These are phyloP conservation scores for Aspergillus sp. DNA, from an alignment of 2,329 filamentous ascomycete genomes.

Conservation along the genomic window DNA sequence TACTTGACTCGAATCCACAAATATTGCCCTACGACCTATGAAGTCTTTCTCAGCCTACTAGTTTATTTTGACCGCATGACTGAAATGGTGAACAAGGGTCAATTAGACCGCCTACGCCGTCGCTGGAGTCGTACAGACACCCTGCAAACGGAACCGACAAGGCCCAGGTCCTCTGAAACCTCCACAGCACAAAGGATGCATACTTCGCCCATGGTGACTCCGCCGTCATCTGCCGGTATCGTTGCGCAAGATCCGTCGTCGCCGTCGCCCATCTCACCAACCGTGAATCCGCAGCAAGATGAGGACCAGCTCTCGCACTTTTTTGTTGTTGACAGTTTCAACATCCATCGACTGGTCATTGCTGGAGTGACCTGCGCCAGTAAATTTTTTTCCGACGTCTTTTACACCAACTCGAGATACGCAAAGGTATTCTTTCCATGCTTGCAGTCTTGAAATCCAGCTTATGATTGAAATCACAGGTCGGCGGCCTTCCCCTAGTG, in stretches of 20 bases:
- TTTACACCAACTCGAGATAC: slow-evolving; percentile 98
- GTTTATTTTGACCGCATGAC: slow-evolving; percentile 99
- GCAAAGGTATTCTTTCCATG: slow-evolving; percentile 73
- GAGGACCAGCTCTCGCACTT: slow-evolving; percentile 67
- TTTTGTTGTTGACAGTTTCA: slow-evolving; percentile 98
- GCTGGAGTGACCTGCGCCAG: slow-evolving; percentile 96
- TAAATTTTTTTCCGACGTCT: slow-evolving; percentile 99
- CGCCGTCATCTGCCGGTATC: slow-evolving; percentile 41
- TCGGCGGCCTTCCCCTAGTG: slow-evolving; percentile 86
- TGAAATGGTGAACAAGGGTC: slow-evolving; percentile 84
- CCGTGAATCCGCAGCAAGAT: slow-evolving; percentile 42
- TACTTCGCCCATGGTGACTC: slow-evolving; percentile 40
- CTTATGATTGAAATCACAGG: slow-evolving; percentile 58
- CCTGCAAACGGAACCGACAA: slow-evolving; percentile 22
- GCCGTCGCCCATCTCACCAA: slow-evolving; percentile 39
- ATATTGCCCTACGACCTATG: slow-evolving; percentile 97
- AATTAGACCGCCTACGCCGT: slow-evolving; percentile 63
- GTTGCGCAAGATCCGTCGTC: slow-evolving; percentile 40
- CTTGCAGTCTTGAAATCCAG: neutral
- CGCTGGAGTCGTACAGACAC: slow-evolving; percentile 29
- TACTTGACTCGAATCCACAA: slow-evolving; percentile 97
- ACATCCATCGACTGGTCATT: slow-evolving; percentile 95
- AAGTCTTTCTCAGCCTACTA: slow-evolving; percentile 91
- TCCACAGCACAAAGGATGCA: slow-evolving; percentile 26
- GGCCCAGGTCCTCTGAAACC: slow-evolving; percentile 26